Base-by-base conservation (phyloP, 1,139 yeast species). In the Kodamaea derodonti region DNA sequence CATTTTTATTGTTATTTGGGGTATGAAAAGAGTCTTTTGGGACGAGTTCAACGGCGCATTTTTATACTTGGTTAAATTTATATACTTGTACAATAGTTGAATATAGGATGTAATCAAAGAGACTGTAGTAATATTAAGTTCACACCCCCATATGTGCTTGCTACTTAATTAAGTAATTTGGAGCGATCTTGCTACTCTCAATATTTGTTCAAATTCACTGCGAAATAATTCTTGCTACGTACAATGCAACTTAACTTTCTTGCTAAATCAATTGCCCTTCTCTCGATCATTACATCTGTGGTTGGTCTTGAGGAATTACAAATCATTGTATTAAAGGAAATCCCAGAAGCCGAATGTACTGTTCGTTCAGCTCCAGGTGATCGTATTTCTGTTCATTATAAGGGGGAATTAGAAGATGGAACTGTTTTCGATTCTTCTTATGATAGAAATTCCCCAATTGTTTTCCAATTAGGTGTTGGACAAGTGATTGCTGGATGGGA, bases 401-500 rank as follows among this genome's bases (percentile, higher is more conserved):
- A 76, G 24, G 96, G 95, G 20, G 64, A 60, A 32, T 69, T 86
- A 40, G 76, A 66, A 38, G 81, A 79, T 52, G 92, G 88, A 6
- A 68, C 76, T 20, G 76, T 72, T 17, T 86, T 86, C 50, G 96
- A 86, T 58, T 74, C 85, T n/a, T 84, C 94, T 5, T 66, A 69
- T 41, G 58, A 62, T 30, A 73, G 95, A 52, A 78, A 77, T 22
- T 54, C 62, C 24, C 95, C 96, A 35, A 66, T 87, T 46, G 62
- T 71, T 31, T 86, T 87, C 59, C 65, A 62, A 24, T 62, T 87
- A 37, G 96, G 96, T 31, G 61, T 65, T 24, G 90, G 92, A 14
- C 81, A 75, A 52, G 95, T 87, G 31, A 86, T 87, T 52, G 58
- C 70, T 46, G 95, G 95, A 42, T 87, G 95, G 95, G 95, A 87